These are phyloP conservation scores for Cryphonectria naterciae DNA, from an alignment of 2,329 filamentous ascomycete genomes.

Conservation along the genomic window DNA sequence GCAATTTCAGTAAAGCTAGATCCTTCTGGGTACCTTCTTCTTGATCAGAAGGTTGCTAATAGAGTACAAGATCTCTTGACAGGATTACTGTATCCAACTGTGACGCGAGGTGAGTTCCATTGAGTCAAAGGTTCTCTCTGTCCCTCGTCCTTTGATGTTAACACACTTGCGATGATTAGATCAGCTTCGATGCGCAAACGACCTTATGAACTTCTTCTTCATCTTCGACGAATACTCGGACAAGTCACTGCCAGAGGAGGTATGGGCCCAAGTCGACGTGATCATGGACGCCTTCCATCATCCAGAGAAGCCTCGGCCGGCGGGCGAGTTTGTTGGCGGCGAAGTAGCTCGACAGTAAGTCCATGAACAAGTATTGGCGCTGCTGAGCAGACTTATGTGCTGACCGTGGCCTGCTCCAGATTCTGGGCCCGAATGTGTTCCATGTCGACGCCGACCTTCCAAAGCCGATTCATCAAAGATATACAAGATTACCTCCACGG, in stretches of 20 bases:
- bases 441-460: slow-evolving; percentile 30
- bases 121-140: no score
- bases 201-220: slow-evolving; percentile 37
- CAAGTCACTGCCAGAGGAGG: slow-evolving; percentile 19
- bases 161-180: slow-evolving; percentile 15
- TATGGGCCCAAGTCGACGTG: slow-evolving; percentile 18
- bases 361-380: not conserved
- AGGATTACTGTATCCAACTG: slow-evolving; percentile 25
- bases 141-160: not conserved
- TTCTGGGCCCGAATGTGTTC: slow-evolving; percentile 33
- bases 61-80: slow-evolving; percentile 27
- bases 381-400: not conserved
- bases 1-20: slow-evolving; percentile 30
- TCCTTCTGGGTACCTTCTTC: no score
- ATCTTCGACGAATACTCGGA: slow-evolving; percentile 36
- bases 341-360: slow-evolving; percentile 34
- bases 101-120: slow-evolving; percentile 24
- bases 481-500: slow-evolving; percentile 34
- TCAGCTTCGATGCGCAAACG: slow-evolving; percentile 29
- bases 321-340: slow-evolving; percentile 31
- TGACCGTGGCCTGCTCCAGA: slow-evolving; percentile 20
- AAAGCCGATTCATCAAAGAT: slow-evolving; percentile 32
- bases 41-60: not conserved
- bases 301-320: slow-evolving; percentile 29
- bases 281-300: slow-evolving; percentile 33